phyloP scores from a whole-genome alignment of 2,329 filamentous ascomycete genomes.

The Hymenoscyphus fraxineus region DNA sequence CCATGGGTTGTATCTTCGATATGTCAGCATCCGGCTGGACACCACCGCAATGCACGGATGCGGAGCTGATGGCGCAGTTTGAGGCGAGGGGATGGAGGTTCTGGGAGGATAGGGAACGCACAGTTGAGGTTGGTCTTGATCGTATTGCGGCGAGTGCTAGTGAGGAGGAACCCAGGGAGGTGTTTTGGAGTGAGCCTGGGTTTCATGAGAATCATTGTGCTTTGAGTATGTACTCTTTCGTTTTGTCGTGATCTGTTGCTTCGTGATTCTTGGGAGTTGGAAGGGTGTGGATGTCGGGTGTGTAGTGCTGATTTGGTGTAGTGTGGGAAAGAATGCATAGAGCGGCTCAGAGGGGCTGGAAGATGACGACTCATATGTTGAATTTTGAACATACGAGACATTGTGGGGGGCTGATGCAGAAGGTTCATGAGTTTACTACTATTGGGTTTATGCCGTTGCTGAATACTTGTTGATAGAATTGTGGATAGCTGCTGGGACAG shows the following conservation, averaged over 20 bases:
- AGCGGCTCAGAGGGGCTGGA: not conserved
- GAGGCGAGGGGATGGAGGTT: not conserved
- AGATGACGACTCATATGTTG: not conserved
- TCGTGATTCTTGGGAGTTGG: not conserved
- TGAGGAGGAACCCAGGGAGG: not conserved
- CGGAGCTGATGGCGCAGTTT: not conserved
- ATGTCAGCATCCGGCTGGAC: not conserved
- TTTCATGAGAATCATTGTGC: not conserved
- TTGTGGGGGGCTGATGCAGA: not conserved
- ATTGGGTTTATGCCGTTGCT: not conserved
- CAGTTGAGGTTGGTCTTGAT: not conserved
- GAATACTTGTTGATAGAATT: not conserved
- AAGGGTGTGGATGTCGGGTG: not conserved
- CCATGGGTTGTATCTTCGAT: conserved; percentile 1
- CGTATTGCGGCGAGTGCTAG: not conserved
- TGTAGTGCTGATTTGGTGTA: not conserved
- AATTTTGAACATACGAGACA: not conserved
- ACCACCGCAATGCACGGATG: not conserved
- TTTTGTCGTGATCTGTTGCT: not conserved
- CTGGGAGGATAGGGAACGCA: not conserved
- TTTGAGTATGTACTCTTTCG: not conserved
- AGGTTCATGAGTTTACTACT: not conserved
- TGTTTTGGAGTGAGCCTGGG: not conserved
- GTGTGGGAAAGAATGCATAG: not conserved
- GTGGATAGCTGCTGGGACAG: no score